Evolutionary conservation across 2,329 filamentous ascomycete species (phyloP).

Genomic region (Penicillium occitanis): DNA sequence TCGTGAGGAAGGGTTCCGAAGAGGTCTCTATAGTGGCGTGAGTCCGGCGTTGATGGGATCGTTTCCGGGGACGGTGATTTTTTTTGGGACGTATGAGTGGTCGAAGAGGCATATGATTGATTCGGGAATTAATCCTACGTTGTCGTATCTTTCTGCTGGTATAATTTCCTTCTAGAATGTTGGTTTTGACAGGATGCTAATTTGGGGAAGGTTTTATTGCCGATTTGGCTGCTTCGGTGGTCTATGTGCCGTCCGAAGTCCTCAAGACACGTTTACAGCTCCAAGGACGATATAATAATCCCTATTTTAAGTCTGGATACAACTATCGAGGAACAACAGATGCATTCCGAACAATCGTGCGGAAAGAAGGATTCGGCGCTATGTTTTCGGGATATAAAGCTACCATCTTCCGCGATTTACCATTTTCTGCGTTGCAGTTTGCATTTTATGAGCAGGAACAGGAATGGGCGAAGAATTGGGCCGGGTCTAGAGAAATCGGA

Average conservation of each 20-base stretch:
- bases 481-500: conserved; percentile 79
- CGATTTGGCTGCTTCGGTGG: conserved; percentile 83
- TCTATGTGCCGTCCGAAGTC: conserved; percentile 97
- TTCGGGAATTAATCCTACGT: conserved; percentile 72
- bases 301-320: conserved; percentile 89
- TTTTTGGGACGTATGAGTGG: conserved; percentile 95
- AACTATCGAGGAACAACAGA: conserved; percentile 88
- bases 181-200: conserved; percentile 12
- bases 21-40: conserved; percentile 91
- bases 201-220: conserved; percentile 74
- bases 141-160: conserved; percentile 86
- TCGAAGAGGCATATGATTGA: conserved; percentile 90
- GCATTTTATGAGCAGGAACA: conserved; percentile 98
- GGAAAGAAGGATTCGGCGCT: conserved; percentile 76
- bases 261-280: conserved; percentile 95
- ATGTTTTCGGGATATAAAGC: conserved; percentile 97
- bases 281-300: conserved; percentile 93
- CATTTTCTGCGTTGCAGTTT: conserved; percentile 94
- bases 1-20: conserved; percentile 81
- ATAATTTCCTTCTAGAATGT: conserved; percentile 29
- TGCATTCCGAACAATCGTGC: conserved; percentile 80
- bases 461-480: conserved; percentile 73
- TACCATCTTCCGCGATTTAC: conserved; percentile 88
- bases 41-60: conserved; percentile 86
- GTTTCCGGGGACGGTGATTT: conserved; percentile 88